A percentile compares a stretch with the other conserved stretches of the same genome.
These are phyloP conservation scores for Penicillium flavigenum DNA, from an alignment of 495 filamentous ascomycete species.

Conservation along the genomic window DNA sequence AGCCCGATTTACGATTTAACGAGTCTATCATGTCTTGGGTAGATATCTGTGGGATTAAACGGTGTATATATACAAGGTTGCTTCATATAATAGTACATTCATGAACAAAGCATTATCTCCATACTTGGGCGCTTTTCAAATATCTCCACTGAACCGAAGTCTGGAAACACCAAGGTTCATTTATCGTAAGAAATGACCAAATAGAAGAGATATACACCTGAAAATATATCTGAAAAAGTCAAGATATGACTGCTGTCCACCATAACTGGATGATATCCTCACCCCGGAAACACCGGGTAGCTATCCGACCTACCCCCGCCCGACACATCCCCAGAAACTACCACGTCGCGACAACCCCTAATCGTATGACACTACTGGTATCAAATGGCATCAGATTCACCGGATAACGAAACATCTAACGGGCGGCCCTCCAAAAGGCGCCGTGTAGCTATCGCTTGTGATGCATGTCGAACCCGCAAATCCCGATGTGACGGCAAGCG, in stretches of 20 bases:
- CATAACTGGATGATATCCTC: background rate
- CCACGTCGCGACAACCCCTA: background rate
- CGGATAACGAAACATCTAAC: background rate
- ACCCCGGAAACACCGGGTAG: background rate
- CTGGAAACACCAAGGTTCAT: background rate
- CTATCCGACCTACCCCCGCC: background rate
- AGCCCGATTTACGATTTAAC: background rate
- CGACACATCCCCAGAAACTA: background rate
- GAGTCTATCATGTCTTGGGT: background rate
- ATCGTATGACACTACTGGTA: background rate
- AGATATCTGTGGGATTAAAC: background rate
- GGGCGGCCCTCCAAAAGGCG: conserved; percentile 31
- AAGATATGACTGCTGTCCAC: background rate
- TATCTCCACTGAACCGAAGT: background rate
- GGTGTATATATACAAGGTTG: background rate
- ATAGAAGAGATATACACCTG: background rate
- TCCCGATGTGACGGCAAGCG: conserved; percentile 50
- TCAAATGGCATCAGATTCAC: conserved; percentile 12
- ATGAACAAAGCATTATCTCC: background rate
- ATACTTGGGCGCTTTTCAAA: background rate
- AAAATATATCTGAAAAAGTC: background rate
- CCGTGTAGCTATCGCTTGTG: conserved; percentile 43
- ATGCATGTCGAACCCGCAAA: conserved; percentile 46
- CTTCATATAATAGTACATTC: background rate
- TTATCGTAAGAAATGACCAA: background rate